Evolutionary conservation across 305 asterid species (phyloP).

Genomic region (Solanum aculeatissimum): DNA sequence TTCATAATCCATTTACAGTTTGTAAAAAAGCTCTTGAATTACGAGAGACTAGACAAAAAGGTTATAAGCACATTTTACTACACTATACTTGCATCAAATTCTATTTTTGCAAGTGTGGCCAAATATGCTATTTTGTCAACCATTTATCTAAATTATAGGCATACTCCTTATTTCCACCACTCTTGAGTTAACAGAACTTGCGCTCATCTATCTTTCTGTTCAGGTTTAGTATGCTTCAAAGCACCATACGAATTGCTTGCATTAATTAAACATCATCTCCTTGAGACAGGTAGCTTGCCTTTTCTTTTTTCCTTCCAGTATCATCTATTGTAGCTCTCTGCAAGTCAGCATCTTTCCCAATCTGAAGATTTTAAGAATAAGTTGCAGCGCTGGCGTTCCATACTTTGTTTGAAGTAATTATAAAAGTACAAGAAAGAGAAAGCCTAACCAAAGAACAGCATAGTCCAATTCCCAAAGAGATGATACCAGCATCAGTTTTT

Average conservation of each 20-base stretch:
- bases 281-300: neutral
- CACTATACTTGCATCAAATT: neutral
- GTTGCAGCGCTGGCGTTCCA: neutral
- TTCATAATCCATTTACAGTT: neutral
- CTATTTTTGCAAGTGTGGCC: neutral
- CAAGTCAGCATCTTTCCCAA: neutral
- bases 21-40: neutral
- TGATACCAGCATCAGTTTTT: neutral
- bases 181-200: too few species aligned
- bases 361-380: neutral
- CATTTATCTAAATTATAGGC: neutral
- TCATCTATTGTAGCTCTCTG: neutral
- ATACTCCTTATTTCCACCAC: neutral
- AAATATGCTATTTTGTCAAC: neutral
- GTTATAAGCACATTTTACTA: neutral
- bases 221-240: neutral
- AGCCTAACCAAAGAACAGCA: neutral
- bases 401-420: neutral
- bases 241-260: neutral
- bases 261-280: neutral
- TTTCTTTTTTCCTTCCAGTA: neutral
- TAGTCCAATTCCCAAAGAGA: neutral
- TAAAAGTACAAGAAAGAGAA: neutral
- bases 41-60: neutral
- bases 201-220: too few species aligned